Conservation (phyloP, 2,329 filamentous ascomycete species). For the Fusarium azukiicola region DNA sequence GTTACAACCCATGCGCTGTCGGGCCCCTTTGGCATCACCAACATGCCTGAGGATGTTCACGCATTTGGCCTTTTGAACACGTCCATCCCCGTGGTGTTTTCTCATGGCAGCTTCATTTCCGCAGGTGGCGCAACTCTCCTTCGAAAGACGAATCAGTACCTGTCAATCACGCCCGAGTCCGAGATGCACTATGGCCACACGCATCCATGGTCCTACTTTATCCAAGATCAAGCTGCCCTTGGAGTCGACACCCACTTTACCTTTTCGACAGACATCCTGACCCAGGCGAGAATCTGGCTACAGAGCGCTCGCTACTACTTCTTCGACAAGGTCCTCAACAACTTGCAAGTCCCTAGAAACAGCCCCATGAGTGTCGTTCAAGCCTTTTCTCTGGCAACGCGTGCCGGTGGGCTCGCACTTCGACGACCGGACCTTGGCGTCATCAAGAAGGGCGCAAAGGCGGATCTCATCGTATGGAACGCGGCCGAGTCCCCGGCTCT, state of each 20-base stretch:
- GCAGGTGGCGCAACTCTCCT: slow-evolving; percentile 65
- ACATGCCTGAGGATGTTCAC: slow-evolving; percentile 64
- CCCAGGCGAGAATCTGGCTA: slow-evolving; percentile 76
- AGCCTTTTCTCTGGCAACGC: slow-evolving; percentile 76
- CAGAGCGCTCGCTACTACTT: slow-evolving; percentile 66
- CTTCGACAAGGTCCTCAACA: slow-evolving; percentile 63
- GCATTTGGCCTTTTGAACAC: slow-evolving; percentile 65
- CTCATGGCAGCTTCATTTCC: slow-evolving; percentile 71
- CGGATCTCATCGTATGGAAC: slow-evolving; percentile 76
- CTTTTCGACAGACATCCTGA: slow-evolving; percentile 72
- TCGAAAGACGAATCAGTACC: slow-evolving; percentile 71
- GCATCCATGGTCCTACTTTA: slow-evolving; percentile 66
- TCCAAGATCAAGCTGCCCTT: slow-evolving; percentile 73
- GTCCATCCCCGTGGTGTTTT: slow-evolving; percentile 72
- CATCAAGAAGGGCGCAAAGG: slow-evolving; percentile 72
- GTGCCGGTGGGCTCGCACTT: slow-evolving; percentile 73
- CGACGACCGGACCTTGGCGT: slow-evolving; percentile 73
- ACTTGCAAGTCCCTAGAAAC: slow-evolving; percentile 66
- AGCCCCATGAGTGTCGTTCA: slow-evolving; percentile 76
- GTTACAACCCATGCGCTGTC: slow-evolving; percentile 69
- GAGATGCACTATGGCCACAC: slow-evolving; percentile 80
- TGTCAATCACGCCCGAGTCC: slow-evolving; percentile 79
- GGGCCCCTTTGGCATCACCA: slow-evolving; percentile 63
- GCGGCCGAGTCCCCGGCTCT: slow-evolving; percentile 69
- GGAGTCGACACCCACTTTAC: slow-evolving; percentile 77